phyloP scores from a whole-genome alignment of 352 stramenopile species.

The Pythium guiyangense region DNA sequence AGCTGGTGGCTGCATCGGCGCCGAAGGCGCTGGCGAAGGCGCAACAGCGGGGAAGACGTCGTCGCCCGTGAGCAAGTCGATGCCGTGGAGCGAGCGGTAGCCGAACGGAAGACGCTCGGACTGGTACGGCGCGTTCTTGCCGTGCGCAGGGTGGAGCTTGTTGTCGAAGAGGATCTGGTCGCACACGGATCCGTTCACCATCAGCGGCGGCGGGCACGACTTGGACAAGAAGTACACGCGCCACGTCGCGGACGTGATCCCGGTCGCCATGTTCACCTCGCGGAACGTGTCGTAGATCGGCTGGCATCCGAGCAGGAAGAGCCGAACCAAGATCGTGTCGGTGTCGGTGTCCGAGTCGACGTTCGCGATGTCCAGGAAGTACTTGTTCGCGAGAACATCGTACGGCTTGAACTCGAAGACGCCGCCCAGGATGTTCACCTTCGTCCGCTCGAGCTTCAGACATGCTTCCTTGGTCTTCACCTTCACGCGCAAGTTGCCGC shows the following conservation, averaged over 20 bases:
- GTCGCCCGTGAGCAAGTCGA: background rate
- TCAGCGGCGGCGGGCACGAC: too few relatives aligned
- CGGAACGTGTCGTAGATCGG: too few relatives aligned
- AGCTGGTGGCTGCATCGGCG: background rate
- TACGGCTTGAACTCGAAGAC: slow-evolving; percentile 6
- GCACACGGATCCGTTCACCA: too few relatives aligned
- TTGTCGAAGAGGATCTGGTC: too few relatives aligned
- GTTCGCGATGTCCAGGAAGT: slow-evolving; percentile 7
- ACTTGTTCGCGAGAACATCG: slow-evolving; percentile 7
- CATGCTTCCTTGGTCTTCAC: slow-evolving; percentile 7
- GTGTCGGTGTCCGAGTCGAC: slow-evolving; percentile 1
- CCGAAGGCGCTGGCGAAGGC: background rate
- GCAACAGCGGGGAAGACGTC: background rate
- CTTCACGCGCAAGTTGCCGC: background rate
- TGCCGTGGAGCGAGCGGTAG: background rate
- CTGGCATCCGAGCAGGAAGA: too few relatives aligned
- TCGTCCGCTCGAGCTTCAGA: slow-evolving; percentile 3
- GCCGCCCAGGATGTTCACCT: slow-evolving; percentile 7
- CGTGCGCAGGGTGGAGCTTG: too few relatives aligned
- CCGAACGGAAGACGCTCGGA: too few relatives aligned
- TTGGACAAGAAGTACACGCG: too few relatives aligned
- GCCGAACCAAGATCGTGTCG: too few relatives aligned
- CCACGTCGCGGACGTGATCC: too few relatives aligned
- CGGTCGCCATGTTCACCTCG: too few relatives aligned
- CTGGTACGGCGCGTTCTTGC: too few relatives aligned